Percentiles rank a stretch among this genome's conserved stretches.
These are phyloP conservation scores for Solanum medicagineum DNA, from an alignment of 257 asterid genomes.

Conservation along the genomic window DNA sequence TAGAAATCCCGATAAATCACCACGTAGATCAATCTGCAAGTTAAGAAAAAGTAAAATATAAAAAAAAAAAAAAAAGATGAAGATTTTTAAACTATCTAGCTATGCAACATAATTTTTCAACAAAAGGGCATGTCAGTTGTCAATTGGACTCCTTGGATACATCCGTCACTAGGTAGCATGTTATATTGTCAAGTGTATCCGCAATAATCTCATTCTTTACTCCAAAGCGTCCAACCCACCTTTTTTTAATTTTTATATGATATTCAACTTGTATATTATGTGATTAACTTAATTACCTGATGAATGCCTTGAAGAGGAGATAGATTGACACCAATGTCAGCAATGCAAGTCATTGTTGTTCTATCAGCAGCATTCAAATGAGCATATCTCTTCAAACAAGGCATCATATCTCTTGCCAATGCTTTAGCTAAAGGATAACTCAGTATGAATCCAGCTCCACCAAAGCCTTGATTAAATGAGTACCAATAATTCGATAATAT, in stretches of 20 bases:
- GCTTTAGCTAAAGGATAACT: slow-evolving; percentile 36
- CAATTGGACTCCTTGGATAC: background rate
- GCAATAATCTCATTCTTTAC: background rate
- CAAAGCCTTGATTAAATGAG: slow-evolving; percentile 38
- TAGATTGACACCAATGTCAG: slow-evolving; percentile 32
- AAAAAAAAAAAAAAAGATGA: background rate
- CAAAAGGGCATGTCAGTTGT: background rate
- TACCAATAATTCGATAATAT: slow-evolving; percentile 16
- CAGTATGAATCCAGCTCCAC: slow-evolving; percentile 34
- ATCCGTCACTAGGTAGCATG: background rate
- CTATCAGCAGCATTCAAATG: slow-evolving; percentile 24
- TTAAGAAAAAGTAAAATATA: background rate
- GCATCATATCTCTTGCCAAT: slow-evolving; percentile 18
- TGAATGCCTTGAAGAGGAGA: slow-evolving; percentile 30
- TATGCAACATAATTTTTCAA: background rate
- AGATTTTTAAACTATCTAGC: background rate
- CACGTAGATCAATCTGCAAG: slow-evolving; percentile 20
- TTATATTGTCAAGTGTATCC: background rate
- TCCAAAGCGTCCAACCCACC: background rate
- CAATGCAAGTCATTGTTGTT: slow-evolving; percentile 26
- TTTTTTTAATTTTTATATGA: background rate
- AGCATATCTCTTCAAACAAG: slow-evolving; percentile 27
- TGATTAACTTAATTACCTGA: slow-evolving; percentile 18
- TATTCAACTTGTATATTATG: background rate
- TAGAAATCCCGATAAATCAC: slow-evolving; percentile 17